Percentiles rank a stretch among this genome's conserved stretches.
These are phyloP conservation scores for Anthracocystis setariae DNA, from an alignment of 1,284 basidiomycete species.

Conservation along the genomic window DNA sequence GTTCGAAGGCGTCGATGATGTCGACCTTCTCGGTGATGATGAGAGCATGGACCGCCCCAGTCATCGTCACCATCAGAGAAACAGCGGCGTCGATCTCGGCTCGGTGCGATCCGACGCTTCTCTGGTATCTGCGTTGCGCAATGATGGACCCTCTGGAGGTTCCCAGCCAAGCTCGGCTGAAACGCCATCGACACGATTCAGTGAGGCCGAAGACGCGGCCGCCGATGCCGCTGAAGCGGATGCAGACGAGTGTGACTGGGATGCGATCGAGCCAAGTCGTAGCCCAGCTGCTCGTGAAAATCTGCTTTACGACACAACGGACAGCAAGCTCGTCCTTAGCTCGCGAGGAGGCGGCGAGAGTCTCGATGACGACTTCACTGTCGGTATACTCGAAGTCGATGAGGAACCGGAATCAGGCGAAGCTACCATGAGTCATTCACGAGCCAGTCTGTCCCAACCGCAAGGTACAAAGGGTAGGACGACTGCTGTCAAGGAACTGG, in stretches of 20 bases:
- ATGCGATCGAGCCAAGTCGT: slow-evolving; percentile 29
- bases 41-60: slow-evolving; percentile 2
- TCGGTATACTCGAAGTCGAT: slow-evolving; percentile 38
- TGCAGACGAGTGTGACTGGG: slow-evolving; percentile 37
- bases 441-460: slow-evolving; percentile 6
- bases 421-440: slow-evolving; percentile 14
- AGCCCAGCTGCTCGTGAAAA: slow-evolving; percentile 17
- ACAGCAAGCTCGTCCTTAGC: background rate
- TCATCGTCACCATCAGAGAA: slow-evolving; percentile 3
- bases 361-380: slow-evolving; percentile 41
- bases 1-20: slow-evolving; percentile 33
- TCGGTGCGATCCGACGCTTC: slow-evolving; percentile 25
- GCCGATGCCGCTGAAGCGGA: slow-evolving; percentile 5
- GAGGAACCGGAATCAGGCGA: slow-evolving; percentile 19
- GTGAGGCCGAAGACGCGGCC: slow-evolving; percentile 24
- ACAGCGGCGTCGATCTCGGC: slow-evolving; percentile 6
- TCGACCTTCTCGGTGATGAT: slow-evolving; percentile 38
- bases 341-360: slow-evolving; percentile 5
- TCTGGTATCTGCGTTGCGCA: slow-evolving; percentile 21
- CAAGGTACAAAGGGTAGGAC: slow-evolving; percentile 3
- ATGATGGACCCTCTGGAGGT: slow-evolving; percentile 19
- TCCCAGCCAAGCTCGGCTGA: slow-evolving; percentile 44
- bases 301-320: slow-evolving; percentile 8
- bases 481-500: slow-evolving; percentile 14
- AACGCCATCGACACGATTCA: slow-evolving; percentile 39